These are phyloP conservation scores for Acarospora socialis DNA, from an alignment of 2,329 filamentous ascomycete genomes.

Conservation along the genomic window DNA sequence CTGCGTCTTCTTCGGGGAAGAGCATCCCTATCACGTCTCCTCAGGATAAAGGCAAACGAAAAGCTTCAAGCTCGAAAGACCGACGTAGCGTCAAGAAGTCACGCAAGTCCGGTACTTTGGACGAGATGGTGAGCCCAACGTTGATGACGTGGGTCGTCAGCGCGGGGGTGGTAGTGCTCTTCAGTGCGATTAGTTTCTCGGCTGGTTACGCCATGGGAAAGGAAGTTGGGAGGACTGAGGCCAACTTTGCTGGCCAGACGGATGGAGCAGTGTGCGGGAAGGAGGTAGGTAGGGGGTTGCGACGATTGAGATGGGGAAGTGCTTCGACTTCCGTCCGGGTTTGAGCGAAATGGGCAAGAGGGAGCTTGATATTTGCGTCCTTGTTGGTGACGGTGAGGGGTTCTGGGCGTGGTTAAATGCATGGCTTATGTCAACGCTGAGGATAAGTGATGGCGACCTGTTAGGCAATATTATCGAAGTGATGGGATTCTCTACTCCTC, in stretches of 20 bases:
- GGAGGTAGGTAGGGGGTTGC: constrained; percentile 31
- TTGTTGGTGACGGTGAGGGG: too few species aligned
- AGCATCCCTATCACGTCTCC: constrained; percentile 10
- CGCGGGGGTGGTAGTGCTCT: constrained; percentile 48
- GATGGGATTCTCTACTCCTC: too few species aligned
- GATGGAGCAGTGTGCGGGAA: constrained; percentile 28
- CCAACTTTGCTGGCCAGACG: constrained; percentile 17
- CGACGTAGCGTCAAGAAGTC: constrained; percentile 23
- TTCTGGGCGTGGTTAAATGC: too few species aligned
- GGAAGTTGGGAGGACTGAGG: constrained; percentile 42
- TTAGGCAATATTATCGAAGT: too few species aligned
- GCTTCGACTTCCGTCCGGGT: constrained; percentile 25
- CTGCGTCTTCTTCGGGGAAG: constrained; percentile 3
- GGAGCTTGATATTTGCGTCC: too few species aligned
- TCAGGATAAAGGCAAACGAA: constrained; percentile 30
- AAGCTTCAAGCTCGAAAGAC: constrained; percentile 24
- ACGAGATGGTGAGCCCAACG: constrained; percentile 37
- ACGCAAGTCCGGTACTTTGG: constrained; percentile 21
- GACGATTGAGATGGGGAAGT: constrained; percentile 29
- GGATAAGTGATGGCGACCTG: too few species aligned
- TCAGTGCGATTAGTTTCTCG: constrained; percentile 50
- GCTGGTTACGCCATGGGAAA: constrained; percentile 49
- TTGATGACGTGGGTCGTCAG: constrained; percentile 52
- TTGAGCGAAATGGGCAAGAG: too few species aligned
- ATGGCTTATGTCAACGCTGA: too few species aligned